phyloP scores from a whole-genome alignment of 306 rosid species.

The Prunus armeniaca region DNA sequence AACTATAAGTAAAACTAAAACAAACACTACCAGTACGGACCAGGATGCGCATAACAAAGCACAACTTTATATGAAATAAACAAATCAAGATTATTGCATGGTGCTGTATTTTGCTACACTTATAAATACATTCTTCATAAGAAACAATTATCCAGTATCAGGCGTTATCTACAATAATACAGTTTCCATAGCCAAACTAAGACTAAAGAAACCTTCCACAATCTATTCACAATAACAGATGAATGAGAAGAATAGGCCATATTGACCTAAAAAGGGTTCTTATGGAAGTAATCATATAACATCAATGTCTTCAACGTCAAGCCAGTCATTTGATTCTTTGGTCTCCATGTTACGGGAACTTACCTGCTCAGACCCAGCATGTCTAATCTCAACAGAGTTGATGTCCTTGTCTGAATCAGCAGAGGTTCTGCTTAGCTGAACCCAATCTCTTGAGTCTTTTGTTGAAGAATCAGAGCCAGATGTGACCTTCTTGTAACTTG shows the following conservation, averaged over 20 bases:
- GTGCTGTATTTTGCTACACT: constrained; percentile 33
- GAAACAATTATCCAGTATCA: constrained; percentile 35
- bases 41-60: background rate
- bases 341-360: constrained; percentile 49
- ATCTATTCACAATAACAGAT: constrained; percentile 47
- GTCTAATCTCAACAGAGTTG: constrained; percentile 44
- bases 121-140: constrained; percentile 19
- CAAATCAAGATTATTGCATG: constrained; percentile 17
- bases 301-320: constrained; percentile 80
- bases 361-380: constrained; percentile 54
- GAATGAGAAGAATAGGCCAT: constrained; percentile 29
- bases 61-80: background rate
- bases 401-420: constrained; percentile 64
- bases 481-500: constrained; percentile 51
- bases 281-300: constrained; percentile 45
- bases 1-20: background rate
- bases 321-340: constrained; percentile 95
- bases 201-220: constrained; percentile 40
- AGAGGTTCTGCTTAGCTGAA: constrained; percentile 70
- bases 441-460: constrained; percentile 92
- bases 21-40: background rate
- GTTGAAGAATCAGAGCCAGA: constrained; percentile 86
- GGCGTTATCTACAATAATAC: constrained; percentile 54
- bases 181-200: constrained; percentile 40
- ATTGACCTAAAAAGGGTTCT: constrained; percentile 23